Evolutionary conservation across 805 yeast species (phyloP).

Genomic region (Wickerhamiella spandovensis): DNA sequence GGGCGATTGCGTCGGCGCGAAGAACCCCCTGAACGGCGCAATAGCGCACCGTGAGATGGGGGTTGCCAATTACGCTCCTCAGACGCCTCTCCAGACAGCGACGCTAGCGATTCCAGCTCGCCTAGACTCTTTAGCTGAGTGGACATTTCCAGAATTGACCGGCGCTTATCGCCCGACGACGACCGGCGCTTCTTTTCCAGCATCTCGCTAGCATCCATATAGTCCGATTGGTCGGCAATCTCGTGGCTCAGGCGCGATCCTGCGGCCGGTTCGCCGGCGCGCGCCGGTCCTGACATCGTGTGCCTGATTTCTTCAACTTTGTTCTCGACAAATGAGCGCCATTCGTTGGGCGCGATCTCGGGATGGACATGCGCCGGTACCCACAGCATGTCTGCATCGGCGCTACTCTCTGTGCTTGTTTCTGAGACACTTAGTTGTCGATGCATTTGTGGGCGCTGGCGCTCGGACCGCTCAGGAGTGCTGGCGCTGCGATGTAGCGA

Average conservation of each 20-base stretch:
- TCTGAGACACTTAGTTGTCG: background rate
- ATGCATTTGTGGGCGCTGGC: slow-evolving; percentile 1
- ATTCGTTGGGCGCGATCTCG: slow-evolving; percentile 81
- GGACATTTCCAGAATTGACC: slow-evolving; percentile 30
- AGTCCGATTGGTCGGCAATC: slow-evolving; percentile 23
- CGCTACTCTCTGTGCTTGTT: slow-evolving; percentile 2
- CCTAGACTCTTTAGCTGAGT: slow-evolving; percentile 63
- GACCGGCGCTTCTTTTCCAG: slow-evolving; percentile 19
- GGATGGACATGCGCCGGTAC: slow-evolving; percentile 95
- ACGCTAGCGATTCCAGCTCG: slow-evolving; percentile 42
- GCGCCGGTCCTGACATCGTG: slow-evolving; percentile 4
- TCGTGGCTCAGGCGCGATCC: slow-evolving; percentile 25
- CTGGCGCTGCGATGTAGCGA: background rate
- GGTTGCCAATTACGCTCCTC: background rate
- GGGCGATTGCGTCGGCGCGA: slow-evolving; percentile 3
- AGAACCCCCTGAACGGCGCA: slow-evolving; percentile 5
- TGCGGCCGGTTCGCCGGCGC: background rate
- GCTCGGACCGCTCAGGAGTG: background rate
- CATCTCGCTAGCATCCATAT: slow-evolving; percentile 23
- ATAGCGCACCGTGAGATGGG: slow-evolving; percentile 1
- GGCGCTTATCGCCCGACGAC: slow-evolving; percentile 12
- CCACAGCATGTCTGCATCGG: slow-evolving; percentile 48
- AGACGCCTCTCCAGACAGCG: slow-evolving; percentile 39
- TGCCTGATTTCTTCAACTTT: slow-evolving; percentile 26
- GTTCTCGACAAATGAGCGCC: slow-evolving; percentile 30